Evolutionary conservation across 2,329 filamentous ascomycete genomes (phyloP), one percentile per base, ranked within the genome.

Genomic region (Penicillium sp.): DNA sequence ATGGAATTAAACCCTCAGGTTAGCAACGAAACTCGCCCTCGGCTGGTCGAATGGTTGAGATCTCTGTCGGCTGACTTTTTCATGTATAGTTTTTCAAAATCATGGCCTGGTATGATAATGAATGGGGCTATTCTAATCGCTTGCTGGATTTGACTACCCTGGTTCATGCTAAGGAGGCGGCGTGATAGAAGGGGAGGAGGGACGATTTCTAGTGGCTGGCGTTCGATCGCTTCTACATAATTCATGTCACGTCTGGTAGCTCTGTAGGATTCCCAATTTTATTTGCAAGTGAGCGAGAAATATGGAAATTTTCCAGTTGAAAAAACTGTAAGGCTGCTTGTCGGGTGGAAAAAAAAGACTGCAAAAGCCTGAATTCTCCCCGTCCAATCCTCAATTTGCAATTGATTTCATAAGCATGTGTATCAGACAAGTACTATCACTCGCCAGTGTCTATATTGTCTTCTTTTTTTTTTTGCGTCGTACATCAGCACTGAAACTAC

Each of bases 121-220:
- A 95, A 81, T 94, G 88, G 88, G 90, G 88, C 66, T 95, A 95
- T 83, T 90, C 85, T 71, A 88, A 88, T 76, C 89, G 85, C 77
- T 83, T 88, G 64, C 75, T 88, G 58, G 85, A 89, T 73, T 82
- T 89, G 65, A 56, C 61, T 18, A 57, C 53, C 38, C 46, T 55
- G 42, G 58, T 61, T 8, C 52, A 56, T 43, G 53, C 50, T 46
- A 46, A 49, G 35, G 55, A 59, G 47, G 45, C 44, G 42, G 44
- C 37, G 43, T 50, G 43, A 18, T 18, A 18, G 2, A 18, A 18
- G 18, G 18, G 18, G 3, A 18, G 18, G 18, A 18, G 18, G 18
- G 18, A 18, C 3, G 18, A 18, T 18, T 18, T 18, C 18, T 18
- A 18, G 18, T 18, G 18, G 18, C 18, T 18, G 18, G 18, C 18